Evolutionary conservation across 306 rosid genomes (phyloP), one percentile per base, ranked within the genome.

Genomic region (Quercus bicolor): DNA sequence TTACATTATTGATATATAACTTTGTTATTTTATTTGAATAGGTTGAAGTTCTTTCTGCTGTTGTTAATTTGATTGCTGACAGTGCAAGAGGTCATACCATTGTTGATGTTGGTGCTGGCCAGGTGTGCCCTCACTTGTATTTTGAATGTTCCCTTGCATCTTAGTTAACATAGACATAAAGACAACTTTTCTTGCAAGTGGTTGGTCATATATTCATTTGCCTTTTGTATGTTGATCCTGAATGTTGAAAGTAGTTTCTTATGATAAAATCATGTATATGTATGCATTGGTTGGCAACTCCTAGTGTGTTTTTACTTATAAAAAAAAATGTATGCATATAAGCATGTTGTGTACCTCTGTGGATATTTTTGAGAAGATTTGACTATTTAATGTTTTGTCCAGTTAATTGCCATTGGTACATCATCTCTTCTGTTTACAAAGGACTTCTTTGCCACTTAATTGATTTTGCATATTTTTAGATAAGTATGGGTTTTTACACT

Each of bases 81-180:
- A 84, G 85, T 77, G 81, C 87, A 57, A 43, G 78, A 79, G 90
- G 92, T 81, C 81, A 78, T 14, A 79, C 88, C 72, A 84, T 92
- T 70, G 74, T 88, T 75, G 97, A 94, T 83, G 98, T 94, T 75
- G 98, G 98, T 73, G 95, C 98, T 80, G 97, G 98, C 75, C 98
- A 95, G 97, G 97, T 94, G 75, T 60, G 74, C 72, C 73, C 78
- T 71, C 75, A 62, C 70, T 66, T 66, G 51, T 68, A 23, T 34
- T 15, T 62, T 28, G 15, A 26, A 6, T 60, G 45, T 29, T 64
- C 33, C 18, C 6, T 29, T 64, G 45, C 70, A 29, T 16, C 45
- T 29, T 64, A 6, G 70, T 64, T n/a, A 28, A 16, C 20, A 64
- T 15, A 29, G 45, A 64, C 1, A 13, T 5, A 14, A 26, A 28